Base-by-base conservation (phyloP, 164 flowering plant genomes). In the Magnolia changhungtana region DNA sequence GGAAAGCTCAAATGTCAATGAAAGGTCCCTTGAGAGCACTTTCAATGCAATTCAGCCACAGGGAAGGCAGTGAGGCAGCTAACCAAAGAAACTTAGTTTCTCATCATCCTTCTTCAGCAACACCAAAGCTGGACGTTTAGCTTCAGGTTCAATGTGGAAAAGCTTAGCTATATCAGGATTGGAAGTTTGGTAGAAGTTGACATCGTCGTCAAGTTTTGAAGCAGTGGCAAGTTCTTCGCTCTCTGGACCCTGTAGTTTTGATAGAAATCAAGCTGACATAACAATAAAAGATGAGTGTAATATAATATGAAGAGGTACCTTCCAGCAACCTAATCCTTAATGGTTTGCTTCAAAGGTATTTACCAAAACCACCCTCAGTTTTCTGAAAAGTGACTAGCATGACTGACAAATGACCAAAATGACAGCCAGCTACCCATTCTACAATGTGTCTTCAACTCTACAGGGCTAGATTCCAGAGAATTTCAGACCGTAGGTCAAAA, bases 151-250 rank as follows among this genome's bases (percentile, higher is more conserved):
- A 50, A 94, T 37, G 76, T 91, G 92, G 84, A 96, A 94, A 76
- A 94, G 83, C 86, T 90, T 87, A 5, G 98, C 98, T 37, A 96
- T 91, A 78, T 92, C 87, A 71, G 96, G 85, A 83, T 79, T 85
- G 24, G 82, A 82, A 74, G 99, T 94, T 83, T 96, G 97, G 77
- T 92, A 96, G 77, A 92, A 94, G 84, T 88, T 90, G 73, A 96
- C 93, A 85, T 88, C 93, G 80, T 94, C 98, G 77, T 96, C 93
- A 59, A 90, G 89, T 81, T 86, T 90, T 76, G 97, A 91, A 73
- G 96, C 95, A 82, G 96, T 93, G 78, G 93, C 85, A 79, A 96
- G 89, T 82, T 88, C 94, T 64, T 90, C 88, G 82, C 89, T 90
- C 51, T 92, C 94, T 72, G 91, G 83, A 74, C 97, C 97, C 99